phyloP scores from a whole-genome alignment of 2,329 filamentous ascomycete species.

The Sporothrix inflata region DNA sequence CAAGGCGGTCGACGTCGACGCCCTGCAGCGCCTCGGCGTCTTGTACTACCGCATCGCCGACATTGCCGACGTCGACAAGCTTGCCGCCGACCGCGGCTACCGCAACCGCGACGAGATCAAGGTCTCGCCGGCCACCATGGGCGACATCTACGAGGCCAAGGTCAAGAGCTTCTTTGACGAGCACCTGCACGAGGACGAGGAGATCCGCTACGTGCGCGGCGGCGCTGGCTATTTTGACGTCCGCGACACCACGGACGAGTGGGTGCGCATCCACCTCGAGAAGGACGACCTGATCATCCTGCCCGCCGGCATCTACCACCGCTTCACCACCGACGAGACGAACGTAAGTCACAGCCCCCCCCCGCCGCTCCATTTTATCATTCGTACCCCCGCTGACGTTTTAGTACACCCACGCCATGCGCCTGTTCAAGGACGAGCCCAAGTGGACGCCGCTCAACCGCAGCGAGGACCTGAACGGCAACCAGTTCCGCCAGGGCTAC shows the following conservation, averaged over 20 bases:
- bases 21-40: constrained; percentile 77
- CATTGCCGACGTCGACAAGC: constrained; percentile 68
- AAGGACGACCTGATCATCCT: constrained; percentile 92
- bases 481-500: constrained; percentile 79
- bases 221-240: constrained; percentile 95
- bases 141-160: constrained; percentile 86
- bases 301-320: constrained; percentile 93
- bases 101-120: constrained; percentile 94
- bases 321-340: constrained; percentile 89
- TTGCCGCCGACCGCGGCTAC: constrained; percentile 78
- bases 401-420: constrained; percentile 93
- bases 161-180: constrained; percentile 93
- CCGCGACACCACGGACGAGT: constrained; percentile 76
- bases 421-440: constrained; percentile 96
- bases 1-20: constrained; percentile 63
- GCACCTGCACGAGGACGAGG: constrained; percentile 97
- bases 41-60: constrained; percentile 71
- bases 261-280: constrained; percentile 83
- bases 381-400: neutral
- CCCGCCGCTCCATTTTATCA: neutral
- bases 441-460: constrained; percentile 97
- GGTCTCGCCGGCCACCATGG: constrained; percentile 84
- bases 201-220: constrained; percentile 91
- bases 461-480: constrained; percentile 73
- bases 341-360: constrained; percentile 64